Evolutionary conservation across 768 basidiomycete genomes (phyloP).

Genomic region (Suillus subalutaceus): DNA sequence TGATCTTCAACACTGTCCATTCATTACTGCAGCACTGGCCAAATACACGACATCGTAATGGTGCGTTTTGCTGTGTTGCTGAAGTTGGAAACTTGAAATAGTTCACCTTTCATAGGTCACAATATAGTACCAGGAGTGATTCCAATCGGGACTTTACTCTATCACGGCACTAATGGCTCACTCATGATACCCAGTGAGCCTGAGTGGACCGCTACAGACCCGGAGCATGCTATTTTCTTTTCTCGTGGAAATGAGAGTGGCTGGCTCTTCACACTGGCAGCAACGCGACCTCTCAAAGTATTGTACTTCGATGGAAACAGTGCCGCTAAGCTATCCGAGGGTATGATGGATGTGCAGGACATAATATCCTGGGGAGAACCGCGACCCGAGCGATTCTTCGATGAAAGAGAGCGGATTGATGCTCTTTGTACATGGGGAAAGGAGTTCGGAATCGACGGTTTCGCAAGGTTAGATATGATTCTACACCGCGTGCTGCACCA

Average conservation of each 20-base stretch:
- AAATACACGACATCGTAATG: constrained; percentile 39
- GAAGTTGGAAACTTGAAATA: neutral
- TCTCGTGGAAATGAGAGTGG: constrained; percentile 20
- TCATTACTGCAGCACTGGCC: constrained; percentile 42
- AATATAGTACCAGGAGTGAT: constrained; percentile 36
- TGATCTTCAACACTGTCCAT: constrained; percentile 38
- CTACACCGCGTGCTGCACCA: neutral
- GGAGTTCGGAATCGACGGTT: constrained; percentile 34
- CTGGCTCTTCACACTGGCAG: constrained; percentile 27
- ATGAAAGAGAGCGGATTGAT: constrained; percentile 29
- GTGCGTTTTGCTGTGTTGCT: constrained; percentile 14
- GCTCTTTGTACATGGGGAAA: constrained; percentile 39
- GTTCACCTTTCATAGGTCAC: constrained; percentile 23
- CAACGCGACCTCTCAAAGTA: constrained; percentile 15
- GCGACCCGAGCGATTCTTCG: constrained; percentile 18
- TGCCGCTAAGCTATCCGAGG: constrained; percentile 22
- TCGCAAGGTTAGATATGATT: constrained; percentile 25
- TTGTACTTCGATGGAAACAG: constrained; percentile 18
- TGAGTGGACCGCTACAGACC: constrained; percentile 35
- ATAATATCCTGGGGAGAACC: constrained; percentile 34
- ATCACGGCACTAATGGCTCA: constrained; percentile 28
- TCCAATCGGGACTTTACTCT: constrained; percentile 39
- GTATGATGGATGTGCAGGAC: constrained; percentile 39
- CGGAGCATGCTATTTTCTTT: constrained; percentile 40
- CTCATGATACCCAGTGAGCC: constrained; percentile 25